A percentile compares a stretch with the other conserved stretches of the same genome.
These are phyloP conservation scores for Vanrija pseudolonga DNA, from an alignment of 1,284 basidiomycete genomes.

Conservation along the genomic window DNA sequence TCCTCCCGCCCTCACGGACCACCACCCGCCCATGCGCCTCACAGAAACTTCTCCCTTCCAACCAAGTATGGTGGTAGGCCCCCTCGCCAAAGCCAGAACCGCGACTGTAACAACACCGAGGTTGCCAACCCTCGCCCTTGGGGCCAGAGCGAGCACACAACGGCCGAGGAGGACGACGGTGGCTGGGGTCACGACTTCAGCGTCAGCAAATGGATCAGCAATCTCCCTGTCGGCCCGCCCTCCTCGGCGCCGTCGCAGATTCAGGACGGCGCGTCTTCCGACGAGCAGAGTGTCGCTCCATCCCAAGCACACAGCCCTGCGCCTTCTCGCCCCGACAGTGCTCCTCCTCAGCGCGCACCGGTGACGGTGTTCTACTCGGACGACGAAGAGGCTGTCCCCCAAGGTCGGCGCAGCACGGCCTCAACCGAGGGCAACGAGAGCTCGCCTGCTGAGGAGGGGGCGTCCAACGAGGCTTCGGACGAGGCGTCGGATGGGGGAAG, in stretches of 20 bases:
- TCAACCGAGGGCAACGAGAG: too few species aligned
- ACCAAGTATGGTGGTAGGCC: too few species aligned
- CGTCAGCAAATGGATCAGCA: constrained; percentile 4
- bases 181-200: neutral
- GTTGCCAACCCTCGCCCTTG: too few species aligned
- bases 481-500: neutral
- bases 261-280: neutral
- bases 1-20: too few species aligned
- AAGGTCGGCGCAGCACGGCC: too few species aligned
- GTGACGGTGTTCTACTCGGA: constrained; percentile 14
- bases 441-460: neutral
- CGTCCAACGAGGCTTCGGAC: neutral
- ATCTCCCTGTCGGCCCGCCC: neutral
- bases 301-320: constrained; percentile 12
- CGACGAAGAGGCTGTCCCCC: constrained; percentile 1
- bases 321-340: neutral
- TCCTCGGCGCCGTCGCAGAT: too few species aligned
- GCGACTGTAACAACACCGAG: too few species aligned
- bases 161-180: neutral
- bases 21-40: too few species aligned
- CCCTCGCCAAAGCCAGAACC: too few species aligned
- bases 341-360: neutral
- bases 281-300: neutral
- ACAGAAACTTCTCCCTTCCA: too few species aligned
- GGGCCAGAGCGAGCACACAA: too few species aligned